Percentiles rank a stretch among this genome's conserved stretches.
Evolutionary conservation across 2,329 filamentous ascomycete genomes (phyloP).

Genomic region (Allantophomopsis cytisporea): DNA sequence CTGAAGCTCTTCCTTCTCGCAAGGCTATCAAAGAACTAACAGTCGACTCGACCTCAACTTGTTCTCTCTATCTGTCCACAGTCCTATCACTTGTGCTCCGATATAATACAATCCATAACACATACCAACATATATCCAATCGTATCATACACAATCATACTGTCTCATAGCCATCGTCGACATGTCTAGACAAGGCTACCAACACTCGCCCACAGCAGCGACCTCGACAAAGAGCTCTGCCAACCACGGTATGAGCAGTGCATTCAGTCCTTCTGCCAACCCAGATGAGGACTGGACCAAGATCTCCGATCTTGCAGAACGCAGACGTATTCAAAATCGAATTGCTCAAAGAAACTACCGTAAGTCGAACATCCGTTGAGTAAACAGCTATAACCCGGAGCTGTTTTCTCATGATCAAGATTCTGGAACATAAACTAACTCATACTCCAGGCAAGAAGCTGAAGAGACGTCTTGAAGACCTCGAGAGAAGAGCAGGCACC

Average conservation of each 20-base stretch:
- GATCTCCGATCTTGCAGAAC: slow-evolving; percentile 92
- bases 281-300: slow-evolving; percentile 98
- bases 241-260: slow-evolving; percentile 73
- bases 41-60: too few relatives aligned
- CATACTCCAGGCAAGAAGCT: slow-evolving; percentile 67
- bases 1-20: too few relatives aligned
- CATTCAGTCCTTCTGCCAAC: slow-evolving; percentile 87
- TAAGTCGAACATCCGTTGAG: slow-evolving; percentile 30
- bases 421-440: not conserved
- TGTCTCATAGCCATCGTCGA: slow-evolving; percentile 2
- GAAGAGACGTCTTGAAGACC: slow-evolving; percentile 76
- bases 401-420: not conserved
- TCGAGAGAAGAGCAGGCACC: slow-evolving; percentile 64
- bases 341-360: slow-evolving; percentile 97
- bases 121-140: too few relatives aligned
- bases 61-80: too few relatives aligned
- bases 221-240: slow-evolving; percentile 48
- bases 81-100: too few relatives aligned
- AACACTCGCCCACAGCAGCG: slow-evolving; percentile 14
- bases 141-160: too few relatives aligned
- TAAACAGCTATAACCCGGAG: too few relatives aligned
- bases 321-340: slow-evolving; percentile 88
- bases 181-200: slow-evolving; percentile 18
- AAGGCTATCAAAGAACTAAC: too few relatives aligned
- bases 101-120: too few relatives aligned